These are phyloP conservation scores for Cystoisospora suis DNA, from an alignment of 169 alveolate genomes.

Conservation along the genomic window DNA sequence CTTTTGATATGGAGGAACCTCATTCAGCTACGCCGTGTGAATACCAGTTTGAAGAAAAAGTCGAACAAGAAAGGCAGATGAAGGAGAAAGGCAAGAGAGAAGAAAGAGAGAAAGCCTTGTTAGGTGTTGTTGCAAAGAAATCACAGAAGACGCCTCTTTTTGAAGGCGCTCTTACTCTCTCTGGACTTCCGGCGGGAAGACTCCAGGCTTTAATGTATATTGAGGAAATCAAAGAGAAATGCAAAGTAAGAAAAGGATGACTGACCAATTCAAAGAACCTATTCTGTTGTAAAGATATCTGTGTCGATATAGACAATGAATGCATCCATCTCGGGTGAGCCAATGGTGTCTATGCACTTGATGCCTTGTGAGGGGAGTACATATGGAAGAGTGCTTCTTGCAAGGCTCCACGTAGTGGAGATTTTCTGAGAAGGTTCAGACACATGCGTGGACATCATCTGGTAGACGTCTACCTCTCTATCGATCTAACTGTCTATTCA, in stretches of 20 bases:
- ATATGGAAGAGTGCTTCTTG: no score
- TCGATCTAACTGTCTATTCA: no score
- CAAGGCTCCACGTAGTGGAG: no score
- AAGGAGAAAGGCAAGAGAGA: not conserved
- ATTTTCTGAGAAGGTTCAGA: no score
- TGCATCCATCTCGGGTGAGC: no score
- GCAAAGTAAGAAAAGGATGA: not conserved
- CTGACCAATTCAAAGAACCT: no score
- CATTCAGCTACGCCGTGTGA: not conserved
- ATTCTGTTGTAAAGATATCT: no score
- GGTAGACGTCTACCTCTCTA: no score
- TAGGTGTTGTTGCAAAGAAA: not conserved
- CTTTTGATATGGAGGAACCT: constrained; percentile 23
- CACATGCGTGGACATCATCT: no score
- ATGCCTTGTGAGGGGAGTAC: no score
- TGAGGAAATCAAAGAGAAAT: not conserved
- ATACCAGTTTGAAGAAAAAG: not conserved
- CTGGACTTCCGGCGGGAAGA: not conserved
- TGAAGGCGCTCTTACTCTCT: constrained; percentile 18
- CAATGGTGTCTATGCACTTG: no score
- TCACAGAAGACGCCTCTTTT: not conserved
- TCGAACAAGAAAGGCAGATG: not conserved
- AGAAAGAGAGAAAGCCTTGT: not conserved
- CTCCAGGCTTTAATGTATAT: not conserved
- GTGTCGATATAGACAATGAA: no score